These are phyloP conservation scores for Colletotrichum godetiae DNA, from an alignment of 2,329 filamentous ascomycete species.

Conservation along the genomic window DNA sequence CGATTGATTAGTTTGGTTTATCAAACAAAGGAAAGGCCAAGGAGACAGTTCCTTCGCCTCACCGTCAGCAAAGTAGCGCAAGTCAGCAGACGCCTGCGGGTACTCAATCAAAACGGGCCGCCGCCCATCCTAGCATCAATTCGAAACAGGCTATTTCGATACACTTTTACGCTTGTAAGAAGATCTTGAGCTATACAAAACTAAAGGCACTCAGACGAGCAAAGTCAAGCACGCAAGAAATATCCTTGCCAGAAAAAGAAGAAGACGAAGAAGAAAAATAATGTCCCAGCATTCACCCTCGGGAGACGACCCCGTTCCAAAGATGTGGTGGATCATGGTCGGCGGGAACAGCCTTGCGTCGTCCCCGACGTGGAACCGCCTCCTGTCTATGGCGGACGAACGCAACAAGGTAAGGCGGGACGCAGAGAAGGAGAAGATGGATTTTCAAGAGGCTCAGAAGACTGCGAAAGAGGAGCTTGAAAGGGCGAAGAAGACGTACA, in stretches of 20 bases:
- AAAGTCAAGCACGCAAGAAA: neutral
- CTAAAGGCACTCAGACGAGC: neutral
- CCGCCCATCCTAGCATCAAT: neutral
- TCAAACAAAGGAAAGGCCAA: neutral
- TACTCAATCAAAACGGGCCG: neutral
- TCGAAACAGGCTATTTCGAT: neutral
- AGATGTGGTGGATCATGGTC: conserved; percentile 18
- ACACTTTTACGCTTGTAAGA: neutral
- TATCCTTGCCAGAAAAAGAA: neutral
- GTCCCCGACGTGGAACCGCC: conserved; percentile 19
- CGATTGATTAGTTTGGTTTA: neutral
- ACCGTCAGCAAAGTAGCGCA: neutral
- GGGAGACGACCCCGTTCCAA: neutral
- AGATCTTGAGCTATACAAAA: neutral
- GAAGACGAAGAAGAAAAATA: no score
- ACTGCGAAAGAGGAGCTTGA: conserved; percentile 19
- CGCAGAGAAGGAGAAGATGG: neutral
- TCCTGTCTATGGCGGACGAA: neutral
- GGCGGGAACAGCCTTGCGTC: conserved; percentile 20
- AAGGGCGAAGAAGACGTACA: conserved; percentile 4
- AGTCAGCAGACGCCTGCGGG: neutral
- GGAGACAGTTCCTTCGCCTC: neutral
- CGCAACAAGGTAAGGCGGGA: conserved; percentile 6
- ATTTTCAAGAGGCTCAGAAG: conserved; percentile 6
- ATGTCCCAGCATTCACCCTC: conserved; percentile 5